Evolutionary conservation across 306 rosid species (phyloP).

Genomic region (Prinsepia uniflora): DNA sequence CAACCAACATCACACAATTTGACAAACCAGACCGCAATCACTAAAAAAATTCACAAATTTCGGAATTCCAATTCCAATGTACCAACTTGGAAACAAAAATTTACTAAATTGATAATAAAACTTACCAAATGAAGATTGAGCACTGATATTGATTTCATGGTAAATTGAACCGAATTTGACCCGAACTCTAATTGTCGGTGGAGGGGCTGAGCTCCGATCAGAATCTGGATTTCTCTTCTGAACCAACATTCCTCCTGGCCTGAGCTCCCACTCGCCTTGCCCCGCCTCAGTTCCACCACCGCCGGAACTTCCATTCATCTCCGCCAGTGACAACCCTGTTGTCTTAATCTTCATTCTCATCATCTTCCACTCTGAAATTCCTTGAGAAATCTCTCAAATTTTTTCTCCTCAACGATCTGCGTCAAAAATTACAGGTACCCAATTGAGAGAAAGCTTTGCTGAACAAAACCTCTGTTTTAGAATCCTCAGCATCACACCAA

Average conservation of each 20-base stretch:
- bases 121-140: conserved; percentile 85
- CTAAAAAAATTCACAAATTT: neutral
- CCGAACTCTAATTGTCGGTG: conserved; percentile 68
- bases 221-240: conserved; percentile 65
- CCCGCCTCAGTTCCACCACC: conserved; percentile 46
- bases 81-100: neutral
- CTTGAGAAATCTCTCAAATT: conserved; percentile 31
- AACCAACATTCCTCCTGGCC: conserved; percentile 98
- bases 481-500: conserved; percentile 32
- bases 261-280: conserved; percentile 74
- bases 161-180: conserved; percentile 73
- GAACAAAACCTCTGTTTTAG: conserved; percentile 28
- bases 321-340: conserved; percentile 33
- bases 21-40: neutral
- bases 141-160: conserved; percentile 76
- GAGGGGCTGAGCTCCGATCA: conserved; percentile 55
- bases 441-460: conserved; percentile 35
- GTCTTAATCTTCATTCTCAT: conserved; percentile 71
- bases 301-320: conserved; percentile 41
- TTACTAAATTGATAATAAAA: neutral
- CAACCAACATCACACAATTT: neutral
- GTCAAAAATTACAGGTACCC: conserved; percentile 44
- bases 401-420: conserved; percentile 35
- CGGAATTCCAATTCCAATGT: neutral
- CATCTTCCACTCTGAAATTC: conserved; percentile 44